A percentile compares a stretch with the other conserved stretches of the same genome.
Conservation (phyloP, 2,329 filamentous ascomycete genomes). For the Cladosporium sp. region DNA sequence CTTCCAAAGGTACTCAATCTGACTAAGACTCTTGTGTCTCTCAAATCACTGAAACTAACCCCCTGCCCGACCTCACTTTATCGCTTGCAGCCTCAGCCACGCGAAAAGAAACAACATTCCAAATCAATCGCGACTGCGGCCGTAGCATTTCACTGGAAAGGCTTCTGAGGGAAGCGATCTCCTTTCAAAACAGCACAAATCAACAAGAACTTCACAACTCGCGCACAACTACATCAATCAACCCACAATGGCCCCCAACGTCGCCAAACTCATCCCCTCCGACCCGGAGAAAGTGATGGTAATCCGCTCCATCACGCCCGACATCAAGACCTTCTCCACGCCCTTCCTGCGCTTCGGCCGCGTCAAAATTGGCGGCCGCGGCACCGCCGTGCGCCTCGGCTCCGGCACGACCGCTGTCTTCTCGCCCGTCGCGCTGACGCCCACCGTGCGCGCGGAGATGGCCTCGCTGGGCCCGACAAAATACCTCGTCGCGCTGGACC, state of each 20-base stretch:
- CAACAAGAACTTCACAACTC: neutral
- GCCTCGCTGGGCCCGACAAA: slow-evolving; percentile 58
- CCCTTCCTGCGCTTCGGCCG: slow-evolving; percentile 78
- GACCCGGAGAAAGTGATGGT: slow-evolving; percentile 83
- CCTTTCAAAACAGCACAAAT: neutral
- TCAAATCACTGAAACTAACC: neutral
- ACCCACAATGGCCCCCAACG: slow-evolving; percentile 25
- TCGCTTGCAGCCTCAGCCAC: too few relatives aligned
- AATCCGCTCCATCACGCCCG: slow-evolving; percentile 75
- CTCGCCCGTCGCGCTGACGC: slow-evolving; percentile 81
- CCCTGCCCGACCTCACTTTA: neutral
- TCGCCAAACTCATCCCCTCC: slow-evolving; percentile 36
- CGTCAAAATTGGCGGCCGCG: slow-evolving; percentile 78
- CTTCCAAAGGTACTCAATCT: neutral
- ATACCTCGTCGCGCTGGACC: slow-evolving; percentile 82
- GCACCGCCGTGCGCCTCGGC: slow-evolving; percentile 74
- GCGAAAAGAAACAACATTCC: neutral
- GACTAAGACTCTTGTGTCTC: neutral
- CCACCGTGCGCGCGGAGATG: slow-evolving; percentile 60
- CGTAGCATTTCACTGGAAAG: neutral
- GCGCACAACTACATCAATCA: neutral
- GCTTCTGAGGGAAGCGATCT: too few relatives aligned
- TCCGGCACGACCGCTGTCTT: slow-evolving; percentile 79
- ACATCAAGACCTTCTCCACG: slow-evolving; percentile 70
- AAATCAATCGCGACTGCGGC: slow-evolving; percentile 2